Evolutionary conservation across 2,329 filamentous ascomycete genomes (phyloP).

Genomic region (Penicillium freii): DNA sequence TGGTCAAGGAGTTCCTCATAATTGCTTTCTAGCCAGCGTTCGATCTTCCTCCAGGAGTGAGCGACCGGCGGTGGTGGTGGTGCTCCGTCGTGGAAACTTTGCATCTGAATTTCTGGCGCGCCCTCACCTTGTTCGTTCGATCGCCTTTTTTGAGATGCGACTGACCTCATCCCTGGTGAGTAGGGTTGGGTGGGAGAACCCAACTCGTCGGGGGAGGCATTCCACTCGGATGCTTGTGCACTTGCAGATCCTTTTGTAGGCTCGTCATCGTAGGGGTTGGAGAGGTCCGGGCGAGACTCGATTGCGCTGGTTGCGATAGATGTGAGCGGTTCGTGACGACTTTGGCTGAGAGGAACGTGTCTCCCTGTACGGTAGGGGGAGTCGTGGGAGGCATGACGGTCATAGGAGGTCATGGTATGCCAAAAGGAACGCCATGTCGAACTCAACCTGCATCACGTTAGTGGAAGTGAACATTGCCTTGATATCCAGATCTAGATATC

Average conservation of each 20-base stretch:
- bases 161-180: conserved; percentile 84
- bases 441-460: conserved; percentile 54
- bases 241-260: conserved; percentile 55
- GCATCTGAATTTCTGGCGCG: conserved; percentile 88
- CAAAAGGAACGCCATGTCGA: conserved; percentile 85
- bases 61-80: conserved; percentile 82
- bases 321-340: conserved; percentile 76
- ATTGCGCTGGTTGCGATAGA: conserved; percentile 81
- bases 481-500: neutral
- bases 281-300: conserved; percentile 83
- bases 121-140: conserved; percentile 66
- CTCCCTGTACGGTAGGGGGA: conserved; percentile 88
- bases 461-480: conserved; percentile 2
- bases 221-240: conserved; percentile 60
- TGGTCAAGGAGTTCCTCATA: conserved; percentile 95
- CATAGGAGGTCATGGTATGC: conserved; percentile 80
- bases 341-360: conserved; percentile 83
- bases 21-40: conserved; percentile 89
- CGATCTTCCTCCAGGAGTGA: conserved; percentile 93
- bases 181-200: conserved; percentile 70
- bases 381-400: conserved; percentile 87
- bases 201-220: conserved; percentile 54
- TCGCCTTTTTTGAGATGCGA: conserved; percentile 61
- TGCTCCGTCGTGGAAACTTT: conserved; percentile 86
- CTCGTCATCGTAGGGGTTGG: conserved; percentile 75